Evolutionary conservation across 257 asterid genomes (phyloP).

Genomic region (Salvia rosmarinus): DNA sequence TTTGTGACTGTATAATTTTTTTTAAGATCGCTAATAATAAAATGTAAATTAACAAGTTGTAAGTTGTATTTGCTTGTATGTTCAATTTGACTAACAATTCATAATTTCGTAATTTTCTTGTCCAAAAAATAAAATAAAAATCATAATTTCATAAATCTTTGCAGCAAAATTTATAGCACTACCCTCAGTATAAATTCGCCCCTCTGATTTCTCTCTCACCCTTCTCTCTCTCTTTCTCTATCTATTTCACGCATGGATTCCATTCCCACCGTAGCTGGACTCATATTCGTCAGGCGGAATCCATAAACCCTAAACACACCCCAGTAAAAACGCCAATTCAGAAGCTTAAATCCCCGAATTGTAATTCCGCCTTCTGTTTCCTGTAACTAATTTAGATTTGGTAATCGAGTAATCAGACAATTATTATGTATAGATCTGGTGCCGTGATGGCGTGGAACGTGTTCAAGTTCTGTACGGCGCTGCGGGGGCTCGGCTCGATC

Average conservation of each 20-base stretch:
- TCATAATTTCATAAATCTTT: not conserved
- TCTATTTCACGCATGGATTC: constrained; percentile 41
- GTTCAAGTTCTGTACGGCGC: constrained; percentile 93
- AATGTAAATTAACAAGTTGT: too few species aligned
- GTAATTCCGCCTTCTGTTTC: not conserved
- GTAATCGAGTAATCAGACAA: constrained; percentile 13
- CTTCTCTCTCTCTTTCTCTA: not conserved
- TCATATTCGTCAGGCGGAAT: constrained; percentile 33
- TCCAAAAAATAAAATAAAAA: too few species aligned
- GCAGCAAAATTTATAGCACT: not conserved
- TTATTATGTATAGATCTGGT: constrained; percentile 97
- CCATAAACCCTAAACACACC: constrained; percentile 46
- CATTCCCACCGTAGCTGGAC: constrained; percentile 41
- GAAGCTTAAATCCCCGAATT: constrained; percentile 29
- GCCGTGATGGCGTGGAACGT: constrained; percentile 98
- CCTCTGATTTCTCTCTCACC: not conserved
- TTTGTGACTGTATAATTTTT: not conserved
- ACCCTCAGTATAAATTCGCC: too few species aligned
- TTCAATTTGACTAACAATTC: not conserved
- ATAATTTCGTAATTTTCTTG: not conserved
- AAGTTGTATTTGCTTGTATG: too few species aligned
- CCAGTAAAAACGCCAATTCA: constrained; percentile 22
- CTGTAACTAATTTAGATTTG: not conserved
- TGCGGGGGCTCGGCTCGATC: constrained; percentile 94
- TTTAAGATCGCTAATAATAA: not conserved